Evolutionary conservation across 768 basidiomycete species (phyloP).

Genomic region (Trametes elegans): DNA sequence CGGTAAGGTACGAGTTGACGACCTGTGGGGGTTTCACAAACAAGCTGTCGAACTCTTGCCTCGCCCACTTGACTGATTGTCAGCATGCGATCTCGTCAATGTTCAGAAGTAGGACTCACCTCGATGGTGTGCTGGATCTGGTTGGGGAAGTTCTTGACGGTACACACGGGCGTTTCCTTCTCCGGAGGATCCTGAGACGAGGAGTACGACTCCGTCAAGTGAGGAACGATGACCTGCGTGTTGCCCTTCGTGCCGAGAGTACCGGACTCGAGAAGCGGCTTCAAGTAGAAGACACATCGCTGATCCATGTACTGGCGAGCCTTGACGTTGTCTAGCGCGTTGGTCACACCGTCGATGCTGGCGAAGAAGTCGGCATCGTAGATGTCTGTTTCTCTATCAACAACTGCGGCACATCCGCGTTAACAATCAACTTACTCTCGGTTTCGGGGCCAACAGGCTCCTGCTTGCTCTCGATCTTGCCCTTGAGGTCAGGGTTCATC

Average conservation of each 20-base stretch:
- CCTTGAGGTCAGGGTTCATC: constrained; percentile 91
- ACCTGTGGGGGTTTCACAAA: constrained; percentile 94
- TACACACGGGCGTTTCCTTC: constrained; percentile 95
- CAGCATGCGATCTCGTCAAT: not conserved
- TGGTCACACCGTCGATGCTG: constrained; percentile 89
- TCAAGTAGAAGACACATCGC: constrained; percentile 94
- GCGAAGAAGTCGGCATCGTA: constrained; percentile 90
- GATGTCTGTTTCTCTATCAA: constrained; percentile 50
- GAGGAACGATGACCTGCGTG: constrained; percentile 90
- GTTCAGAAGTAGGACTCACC: constrained; percentile 40
- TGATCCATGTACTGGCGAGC: constrained; percentile 99
- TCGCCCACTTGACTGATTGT: constrained; percentile 71
- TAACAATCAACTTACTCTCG: constrained; percentile 63
- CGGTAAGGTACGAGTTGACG: constrained; percentile 94
- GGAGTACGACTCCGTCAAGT: constrained; percentile 94
- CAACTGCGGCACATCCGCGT: constrained; percentile 6
- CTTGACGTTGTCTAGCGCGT: constrained; percentile 95
- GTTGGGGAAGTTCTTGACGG: constrained; percentile 98
- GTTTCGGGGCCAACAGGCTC: constrained; percentile 91
- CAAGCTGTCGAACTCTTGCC: constrained; percentile 86
- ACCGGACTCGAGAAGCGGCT: constrained; percentile 94
- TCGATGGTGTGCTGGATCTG: constrained; percentile 97
- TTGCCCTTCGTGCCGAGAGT: constrained; percentile 99
- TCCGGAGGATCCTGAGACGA: constrained; percentile 99
- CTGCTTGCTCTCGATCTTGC: constrained; percentile 85